Conservation (phyloP, 1,139 yeast genomes). For the Hemisphaericaspora xylofermentans region DNA sequence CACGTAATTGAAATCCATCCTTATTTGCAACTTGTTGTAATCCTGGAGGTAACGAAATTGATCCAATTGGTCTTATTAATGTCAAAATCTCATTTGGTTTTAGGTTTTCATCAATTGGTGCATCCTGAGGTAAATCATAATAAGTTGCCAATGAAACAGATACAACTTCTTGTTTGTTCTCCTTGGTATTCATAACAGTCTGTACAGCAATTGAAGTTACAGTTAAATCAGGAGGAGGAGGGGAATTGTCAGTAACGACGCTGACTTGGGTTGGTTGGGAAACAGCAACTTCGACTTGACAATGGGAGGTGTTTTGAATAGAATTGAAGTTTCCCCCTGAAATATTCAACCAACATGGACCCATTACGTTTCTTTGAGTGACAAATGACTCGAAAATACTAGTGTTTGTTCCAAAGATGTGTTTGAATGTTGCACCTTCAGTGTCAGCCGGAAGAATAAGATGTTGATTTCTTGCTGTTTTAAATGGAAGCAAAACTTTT, state of each 20-base stretch:
- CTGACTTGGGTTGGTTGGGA: constrained; percentile 50
- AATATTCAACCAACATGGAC: constrained; percentile 94
- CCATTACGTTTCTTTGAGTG: constrained; percentile 81
- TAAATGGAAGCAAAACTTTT: constrained; percentile 73
- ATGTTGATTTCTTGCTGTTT: constrained; percentile 52
- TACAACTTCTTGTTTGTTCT: constrained; percentile 82
- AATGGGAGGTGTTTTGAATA: constrained; percentile 72
- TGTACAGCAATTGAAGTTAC: constrained; percentile 77
- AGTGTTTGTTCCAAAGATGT: constrained; percentile 77
- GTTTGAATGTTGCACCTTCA: constrained; percentile 74
- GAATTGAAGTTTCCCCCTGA: constrained; percentile 59
- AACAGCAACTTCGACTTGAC: constrained; percentile 71
- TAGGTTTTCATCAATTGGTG: constrained; percentile 56
- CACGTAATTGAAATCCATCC: constrained; percentile 47
- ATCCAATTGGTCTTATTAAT: constrained; percentile 71
- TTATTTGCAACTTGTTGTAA: constrained; percentile 57
- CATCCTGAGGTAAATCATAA: constrained; percentile 67
- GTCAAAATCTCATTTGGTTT: constrained; percentile 62
- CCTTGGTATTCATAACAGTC: constrained; percentile 69
- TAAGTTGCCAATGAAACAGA: constrained; percentile 76
- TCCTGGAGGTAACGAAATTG: constrained; percentile 69
- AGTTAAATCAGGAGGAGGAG: constrained; percentile 62
- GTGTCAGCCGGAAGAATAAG: constrained; percentile 58
- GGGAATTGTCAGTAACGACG: constrained; percentile 47
- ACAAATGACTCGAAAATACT: constrained; percentile 84